Conservation (phyloP, 1,284 basidiomycete species). For the Ustilago curta region DNA sequence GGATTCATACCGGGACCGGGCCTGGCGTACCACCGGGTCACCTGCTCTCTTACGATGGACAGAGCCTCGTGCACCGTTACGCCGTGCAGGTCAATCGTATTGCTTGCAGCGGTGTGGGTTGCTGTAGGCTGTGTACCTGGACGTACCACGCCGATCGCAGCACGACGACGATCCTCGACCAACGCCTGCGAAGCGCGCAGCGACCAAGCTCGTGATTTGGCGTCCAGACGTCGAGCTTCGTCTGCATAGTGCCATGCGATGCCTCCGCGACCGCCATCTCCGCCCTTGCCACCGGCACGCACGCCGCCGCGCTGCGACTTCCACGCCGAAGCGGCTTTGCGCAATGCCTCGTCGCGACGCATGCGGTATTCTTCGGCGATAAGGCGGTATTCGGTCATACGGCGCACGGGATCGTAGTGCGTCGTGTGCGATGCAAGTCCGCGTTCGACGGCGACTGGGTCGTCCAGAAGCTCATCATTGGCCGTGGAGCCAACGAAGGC, state of each 20-base stretch:
- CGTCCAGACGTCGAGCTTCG: conserved; percentile 67
- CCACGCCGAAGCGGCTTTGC: conserved; percentile 60
- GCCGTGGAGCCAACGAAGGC: conserved; percentile 20
- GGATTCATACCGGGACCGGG: conserved; percentile 25
- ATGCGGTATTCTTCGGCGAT: conserved; percentile 62
- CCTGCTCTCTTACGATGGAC: conserved; percentile 64
- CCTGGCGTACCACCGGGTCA: conserved; percentile 62
- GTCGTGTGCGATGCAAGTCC: conserved; percentile 26
- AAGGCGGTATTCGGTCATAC: conserved; percentile 49
- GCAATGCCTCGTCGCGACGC: conserved; percentile 65
- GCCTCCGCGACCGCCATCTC: conserved; percentile 38
- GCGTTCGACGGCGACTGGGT: conserved; percentile 28
- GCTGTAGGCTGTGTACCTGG: conserved; percentile 8
- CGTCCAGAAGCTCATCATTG: conserved; percentile 16
- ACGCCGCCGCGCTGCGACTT: conserved; percentile 40
- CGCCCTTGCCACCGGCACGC: conserved; percentile 33
- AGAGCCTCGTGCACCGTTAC: conserved; percentile 69
- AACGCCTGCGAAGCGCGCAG: conserved; percentile 65
- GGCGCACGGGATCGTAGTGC: conserved; percentile 41
- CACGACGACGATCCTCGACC: conserved; percentile 63
- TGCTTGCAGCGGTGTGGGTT: conserved; percentile 20
- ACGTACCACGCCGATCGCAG: conserved; percentile 33
- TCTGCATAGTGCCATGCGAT: conserved; percentile 67
- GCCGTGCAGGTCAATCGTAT: conserved; percentile 68
- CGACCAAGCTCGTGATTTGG: conserved; percentile 67